phyloP scores from a whole-genome alignment of 192 early-diverging fungal genomes.

The Jimgerdemannia flammicorona region DNA sequence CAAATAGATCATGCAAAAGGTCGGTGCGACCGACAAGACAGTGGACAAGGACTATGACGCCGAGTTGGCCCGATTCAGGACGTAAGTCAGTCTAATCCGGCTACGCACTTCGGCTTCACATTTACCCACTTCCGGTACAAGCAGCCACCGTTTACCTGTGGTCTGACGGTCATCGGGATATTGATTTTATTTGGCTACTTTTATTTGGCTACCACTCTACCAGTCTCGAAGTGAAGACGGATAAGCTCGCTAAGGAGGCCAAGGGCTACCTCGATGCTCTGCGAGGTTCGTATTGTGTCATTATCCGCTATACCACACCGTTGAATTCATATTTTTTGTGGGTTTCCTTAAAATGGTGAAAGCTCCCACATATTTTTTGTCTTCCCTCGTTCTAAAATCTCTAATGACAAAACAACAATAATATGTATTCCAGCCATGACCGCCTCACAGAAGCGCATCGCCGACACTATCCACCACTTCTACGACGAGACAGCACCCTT shows the following conservation, averaged over 20 bases:
- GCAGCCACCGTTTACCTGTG: too few species aligned
- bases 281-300: slow-evolving; percentile 40
- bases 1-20: slow-evolving; percentile 61
- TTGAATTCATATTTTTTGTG: not conserved
- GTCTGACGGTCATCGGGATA: not conserved
- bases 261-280: slow-evolving; percentile 91
- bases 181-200: not conserved
- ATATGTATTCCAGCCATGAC: slow-evolving; percentile 62
- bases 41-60: slow-evolving; percentile 61
- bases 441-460: slow-evolving; percentile 76
- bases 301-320: too few species aligned
- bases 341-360: slow-evolving; percentile 1
- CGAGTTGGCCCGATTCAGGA: slow-evolving; percentile 32
- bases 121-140: not conserved
- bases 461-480: slow-evolving; percentile 84
- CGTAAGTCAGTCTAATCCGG: slow-evolving; percentile 5
- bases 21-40: slow-evolving; percentile 75
- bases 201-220: not conserved
- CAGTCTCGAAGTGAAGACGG: slow-evolving; percentile 80
- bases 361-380: not conserved
- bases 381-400: too few species aligned
- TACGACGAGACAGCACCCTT: slow-evolving; percentile 82
- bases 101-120: not conserved
- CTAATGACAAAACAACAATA: too few species aligned
- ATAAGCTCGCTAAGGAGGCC: slow-evolving; percentile 85